A percentile compares a stretch with the other conserved stretches of the same genome.
These are phyloP conservation scores for Suhomyces emberorum DNA, from an alignment of 805 yeast genomes.

Conservation along the genomic window DNA sequence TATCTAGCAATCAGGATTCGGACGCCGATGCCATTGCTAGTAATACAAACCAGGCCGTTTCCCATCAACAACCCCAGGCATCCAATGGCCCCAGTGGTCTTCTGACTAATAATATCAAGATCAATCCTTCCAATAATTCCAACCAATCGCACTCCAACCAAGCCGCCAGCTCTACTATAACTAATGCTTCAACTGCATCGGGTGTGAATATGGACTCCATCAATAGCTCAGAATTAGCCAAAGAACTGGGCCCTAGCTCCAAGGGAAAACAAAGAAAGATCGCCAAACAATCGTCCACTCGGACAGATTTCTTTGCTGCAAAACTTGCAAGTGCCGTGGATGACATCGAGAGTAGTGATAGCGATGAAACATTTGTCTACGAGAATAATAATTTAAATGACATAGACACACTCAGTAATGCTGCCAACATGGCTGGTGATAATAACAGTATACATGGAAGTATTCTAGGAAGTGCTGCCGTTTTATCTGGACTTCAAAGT, in stretches of 20 bases:
- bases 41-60: background rate
- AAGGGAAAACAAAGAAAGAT: slow-evolving; percentile 26
- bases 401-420: slow-evolving; percentile 14
- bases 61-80: background rate
- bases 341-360: slow-evolving; percentile 81
- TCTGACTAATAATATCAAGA: background rate
- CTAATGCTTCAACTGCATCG: background rate
- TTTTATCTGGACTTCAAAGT: background rate
- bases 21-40: background rate
- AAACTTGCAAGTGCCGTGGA: slow-evolving; percentile 91
- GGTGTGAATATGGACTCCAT: slow-evolving; percentile 2
- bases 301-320: slow-evolving; percentile 94
- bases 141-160: background rate
- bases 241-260: background rate
- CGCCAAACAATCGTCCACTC: slow-evolving; percentile 56
- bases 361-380: slow-evolving; percentile 95
- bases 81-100: slow-evolving; percentile 1
- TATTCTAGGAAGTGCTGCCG: slow-evolving; percentile 1
- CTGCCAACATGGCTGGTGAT: slow-evolving; percentile 7
- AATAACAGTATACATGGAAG: slow-evolving; percentile 12
- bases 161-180: background rate
- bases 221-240: slow-evolving; percentile 1
- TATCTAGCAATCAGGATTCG: background rate
- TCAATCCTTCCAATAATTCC: background rate
- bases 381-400: slow-evolving; percentile 47